Conservation (phyloP, 2,329 filamentous ascomycete species). For the Penicillium sp. region DNA sequence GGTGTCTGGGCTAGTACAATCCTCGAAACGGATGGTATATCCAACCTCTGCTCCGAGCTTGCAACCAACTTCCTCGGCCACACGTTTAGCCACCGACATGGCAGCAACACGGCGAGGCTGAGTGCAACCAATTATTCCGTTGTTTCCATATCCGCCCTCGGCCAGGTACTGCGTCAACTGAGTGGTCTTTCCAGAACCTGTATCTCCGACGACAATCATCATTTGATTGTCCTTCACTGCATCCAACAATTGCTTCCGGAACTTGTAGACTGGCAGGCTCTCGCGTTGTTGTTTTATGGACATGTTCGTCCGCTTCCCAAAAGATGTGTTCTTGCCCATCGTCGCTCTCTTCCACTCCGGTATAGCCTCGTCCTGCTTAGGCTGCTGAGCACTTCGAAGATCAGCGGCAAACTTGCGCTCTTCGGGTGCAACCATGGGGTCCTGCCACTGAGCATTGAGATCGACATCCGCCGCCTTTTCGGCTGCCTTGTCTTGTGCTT, state of each 20-base stretch:
- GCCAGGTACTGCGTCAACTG: constrained; percentile 94
- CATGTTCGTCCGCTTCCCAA: constrained; percentile 84
- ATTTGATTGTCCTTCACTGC: constrained; percentile 86
- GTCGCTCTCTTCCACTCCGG: constrained; percentile 92
- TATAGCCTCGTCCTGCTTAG: constrained; percentile 62
- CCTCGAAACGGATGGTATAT: constrained; percentile 97
- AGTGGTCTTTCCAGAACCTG: constrained; percentile 94
- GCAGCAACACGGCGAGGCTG: constrained; percentile 95
- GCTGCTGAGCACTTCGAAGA: constrained; percentile 63
- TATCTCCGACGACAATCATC: constrained; percentile 94
- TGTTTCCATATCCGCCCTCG: constrained; percentile 82
- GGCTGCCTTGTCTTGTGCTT: constrained; percentile 73
- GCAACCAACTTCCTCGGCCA: constrained; percentile 92
- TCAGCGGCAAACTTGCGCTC: constrained; percentile 87
- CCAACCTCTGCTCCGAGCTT: constrained; percentile 88
- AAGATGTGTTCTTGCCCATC: constrained; percentile 72
- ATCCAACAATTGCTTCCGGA: constrained; percentile 81
- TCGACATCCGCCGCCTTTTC: constrained; percentile 76
- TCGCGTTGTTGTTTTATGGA: constrained; percentile 95
- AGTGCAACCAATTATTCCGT: constrained; percentile 91
- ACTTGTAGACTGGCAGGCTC: constrained; percentile 81
- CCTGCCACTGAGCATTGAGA: constrained; percentile 87
- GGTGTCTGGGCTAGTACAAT: constrained; percentile 81
- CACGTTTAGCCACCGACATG: constrained; percentile 96
- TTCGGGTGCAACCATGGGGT: constrained; percentile 87